These are phyloP conservation scores for Leccinum sublutescens DNA, from an alignment of 768 basidiomycete genomes.

Conservation along the genomic window DNA sequence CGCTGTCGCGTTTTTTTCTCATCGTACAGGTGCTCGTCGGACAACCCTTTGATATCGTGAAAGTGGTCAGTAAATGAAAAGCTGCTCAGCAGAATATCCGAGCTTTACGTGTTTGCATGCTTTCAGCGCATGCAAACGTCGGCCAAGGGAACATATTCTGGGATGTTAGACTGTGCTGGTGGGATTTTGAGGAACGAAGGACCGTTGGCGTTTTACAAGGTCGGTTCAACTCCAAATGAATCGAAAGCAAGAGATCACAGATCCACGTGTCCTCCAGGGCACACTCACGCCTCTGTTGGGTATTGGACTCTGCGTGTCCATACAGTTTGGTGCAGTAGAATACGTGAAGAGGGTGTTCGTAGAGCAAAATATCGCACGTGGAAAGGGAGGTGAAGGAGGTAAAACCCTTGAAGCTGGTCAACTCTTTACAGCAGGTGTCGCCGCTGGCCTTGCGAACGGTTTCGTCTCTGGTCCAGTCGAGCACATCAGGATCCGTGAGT, in stretches of 20 bases:
- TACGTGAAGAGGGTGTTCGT: slow-evolving; percentile 80
- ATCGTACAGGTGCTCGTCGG: slow-evolving; percentile 74
- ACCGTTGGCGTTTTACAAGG: slow-evolving; percentile 95
- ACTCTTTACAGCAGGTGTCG: slow-evolving; percentile 72
- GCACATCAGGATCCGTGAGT: slow-evolving; percentile 79
- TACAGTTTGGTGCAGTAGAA: slow-evolving; percentile 92
- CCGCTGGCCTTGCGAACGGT: slow-evolving; percentile 88
- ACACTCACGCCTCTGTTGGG: slow-evolving; percentile 88
- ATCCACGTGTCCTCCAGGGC: slow-evolving; percentile 49
- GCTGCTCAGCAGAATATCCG: neutral
- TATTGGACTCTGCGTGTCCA: slow-evolving; percentile 93
- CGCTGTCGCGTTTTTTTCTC: slow-evolving; percentile 1
- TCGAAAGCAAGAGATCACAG: neutral
- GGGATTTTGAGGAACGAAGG: slow-evolving; percentile 90
- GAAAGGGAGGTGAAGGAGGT: slow-evolving; percentile 66
- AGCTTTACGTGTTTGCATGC: slow-evolving; percentile 12
- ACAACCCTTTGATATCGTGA: slow-evolving; percentile 96
- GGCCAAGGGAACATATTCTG: slow-evolving; percentile 82
- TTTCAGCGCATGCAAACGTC: slow-evolving; percentile 91
- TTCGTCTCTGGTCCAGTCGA: slow-evolving; percentile 95
- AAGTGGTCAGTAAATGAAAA: slow-evolving; percentile 66
- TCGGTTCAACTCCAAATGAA: slow-evolving; percentile 23
- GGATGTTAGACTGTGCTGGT: slow-evolving; percentile 88
- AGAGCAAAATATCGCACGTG: slow-evolving; percentile 53
- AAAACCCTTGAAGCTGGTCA: slow-evolving; percentile 58